Conservation (phyloP, 331 rosid species). For the Saraca asoca region DNA sequence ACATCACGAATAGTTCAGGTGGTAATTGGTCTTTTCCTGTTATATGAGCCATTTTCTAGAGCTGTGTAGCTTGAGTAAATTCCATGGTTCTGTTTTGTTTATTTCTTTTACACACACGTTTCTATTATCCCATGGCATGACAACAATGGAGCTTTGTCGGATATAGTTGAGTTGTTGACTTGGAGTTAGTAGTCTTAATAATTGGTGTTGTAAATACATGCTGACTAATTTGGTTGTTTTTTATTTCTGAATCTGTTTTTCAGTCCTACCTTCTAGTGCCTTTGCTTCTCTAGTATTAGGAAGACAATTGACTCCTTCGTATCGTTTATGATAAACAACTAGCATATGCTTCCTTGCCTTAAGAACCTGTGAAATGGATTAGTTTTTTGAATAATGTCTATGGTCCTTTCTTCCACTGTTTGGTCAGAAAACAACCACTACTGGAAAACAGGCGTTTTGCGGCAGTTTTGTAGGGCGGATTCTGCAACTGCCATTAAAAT, state of each 20-base stretch:
- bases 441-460: too few relatives aligned
- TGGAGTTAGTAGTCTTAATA: conserved; percentile 5
- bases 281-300: conserved; percentile 28
- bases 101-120: too few relatives aligned
- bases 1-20: too few relatives aligned
- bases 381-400: neutral
- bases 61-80: neutral
- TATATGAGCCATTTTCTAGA: neutral
- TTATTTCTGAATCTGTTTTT: neutral
- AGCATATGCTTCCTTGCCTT: conserved; percentile 2
- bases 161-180: conserved; percentile 23
- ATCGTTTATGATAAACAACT: conserved; percentile 6
- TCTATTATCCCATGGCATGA: too few relatives aligned
- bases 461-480: too few relatives aligned
- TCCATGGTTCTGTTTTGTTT: neutral
- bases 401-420: neutral
- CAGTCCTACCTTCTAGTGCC: neutral
- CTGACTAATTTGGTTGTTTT: neutral
- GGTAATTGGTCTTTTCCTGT: too few relatives aligned
- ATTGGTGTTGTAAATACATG: conserved; percentile 7
- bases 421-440: neutral
- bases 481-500: too few relatives aligned
- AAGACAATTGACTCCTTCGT: conserved; percentile 16
- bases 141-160: neutral
- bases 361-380: neutral